Evolutionary conservation across 1,284 basidiomycete species (phyloP), one percentile per base, ranked within the genome.

Genomic region (Salmacisia buchloeana): DNA sequence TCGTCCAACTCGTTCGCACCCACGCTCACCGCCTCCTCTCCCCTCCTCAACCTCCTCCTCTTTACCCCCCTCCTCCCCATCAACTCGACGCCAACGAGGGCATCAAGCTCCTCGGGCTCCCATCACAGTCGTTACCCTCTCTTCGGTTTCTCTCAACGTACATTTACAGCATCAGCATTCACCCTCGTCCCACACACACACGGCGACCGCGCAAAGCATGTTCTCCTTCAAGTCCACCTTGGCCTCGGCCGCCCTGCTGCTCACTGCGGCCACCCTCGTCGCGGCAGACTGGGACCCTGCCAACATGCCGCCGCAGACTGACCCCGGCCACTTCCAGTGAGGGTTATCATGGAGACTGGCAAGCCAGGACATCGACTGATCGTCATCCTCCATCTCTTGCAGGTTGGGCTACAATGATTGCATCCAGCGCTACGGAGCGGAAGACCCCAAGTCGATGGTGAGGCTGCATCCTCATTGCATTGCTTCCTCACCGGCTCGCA

Each of bases 21-120:
- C n/a, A n/a, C n/a, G n/a, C n/a, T n/a, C n/a, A n/a, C n/a, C n/a
- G n/a, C n/a, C n/a, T n/a, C n/a, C n/a, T 2, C 29, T 29, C 56
- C 39, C 13, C 10, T 57, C 38, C 38, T 31, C 33, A 18, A 54
- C 64, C 21, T n/a, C 15, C 1, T 21, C 60, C 21, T 43, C 57
- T 5, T 63, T 82, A 63, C 79, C 77, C 70, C 80, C 80, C 66
- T 86, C 83, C 66, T 85, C 83, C 61, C 81, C 76, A 66, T 79
- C 75, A 7, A 29, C 34, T 33, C 49, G 15, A 33, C 21, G 31
- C n/a, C 36, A n/a, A n/a, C 46, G 29, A 33, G 27, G 25, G 13
- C 27, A 33, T 33, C 27, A 33, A 43, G 6, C 18, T 21, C 4
- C 39, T 43, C 49, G 27, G 15, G 3, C 34, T n/a, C 23, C 23